Base-by-base conservation (phyloP, 1,284 basidiomycete species). In the Ustilago tritici region DNA sequence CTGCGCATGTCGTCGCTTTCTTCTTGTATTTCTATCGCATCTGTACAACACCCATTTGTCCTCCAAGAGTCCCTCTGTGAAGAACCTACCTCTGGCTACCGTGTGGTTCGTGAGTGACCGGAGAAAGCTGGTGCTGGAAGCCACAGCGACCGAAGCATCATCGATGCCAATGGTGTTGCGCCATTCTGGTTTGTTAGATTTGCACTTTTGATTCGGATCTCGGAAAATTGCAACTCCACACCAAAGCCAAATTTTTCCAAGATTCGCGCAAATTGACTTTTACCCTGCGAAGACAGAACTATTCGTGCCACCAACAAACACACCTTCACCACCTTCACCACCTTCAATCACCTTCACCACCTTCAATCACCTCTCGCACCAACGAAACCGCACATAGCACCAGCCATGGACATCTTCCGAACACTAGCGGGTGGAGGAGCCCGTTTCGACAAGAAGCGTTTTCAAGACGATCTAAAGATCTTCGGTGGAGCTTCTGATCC, bases 381-480 rank as follows among this genome's bases (percentile, higher is more conserved):
- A 36, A 32, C 23, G 19, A 38, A 12, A 36, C 15, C 34, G 38
- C n/a, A n/a, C 31, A 31, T n/a, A 36, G 32, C 15, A 49, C 14
- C 41, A 35, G 40, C 32, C 15, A 87, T 86, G 86, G 85, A 87
- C 78, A 79, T 85, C 10, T 87, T 87, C 61, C 65, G 83, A 6
- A 78, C 81, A 11, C 77, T 87, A 2, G 66, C 81, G 1, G 67
- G 76, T 4, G 82, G 73, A 65, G 85, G 62, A 50, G 81, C 70
- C 58, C 70, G 52, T 57, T 96, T 96, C 80, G 90, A 95, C 89
- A 94, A 93, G 87, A 89, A 89, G 34, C 89, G 90, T 36, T 95
- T 94, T 86, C 88, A 90, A 77, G 87, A 88, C 1, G 93, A 95
- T 84, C 89, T 93, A 19, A 87, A 90, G 34, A 87, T 94, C 4